Base-by-base conservation (phyloP, 768 basidiomycete genomes). In the Trametes villosa region DNA sequence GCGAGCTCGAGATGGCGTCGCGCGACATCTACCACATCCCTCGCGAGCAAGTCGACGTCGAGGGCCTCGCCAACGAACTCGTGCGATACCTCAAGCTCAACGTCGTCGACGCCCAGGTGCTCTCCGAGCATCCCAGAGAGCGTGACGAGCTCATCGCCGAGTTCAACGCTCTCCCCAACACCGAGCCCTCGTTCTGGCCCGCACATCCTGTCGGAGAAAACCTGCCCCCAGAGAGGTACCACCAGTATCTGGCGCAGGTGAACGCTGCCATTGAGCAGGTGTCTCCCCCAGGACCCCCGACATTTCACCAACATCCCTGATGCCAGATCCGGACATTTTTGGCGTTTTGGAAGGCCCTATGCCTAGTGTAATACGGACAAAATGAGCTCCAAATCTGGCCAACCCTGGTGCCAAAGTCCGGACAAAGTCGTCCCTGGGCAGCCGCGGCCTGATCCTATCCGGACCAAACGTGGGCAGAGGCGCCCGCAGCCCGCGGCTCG, bases 41-140 rank as follows among this genome's bases (percentile, higher is more conserved):
- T 15, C 53, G 53, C 42, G 44, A 27, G 4, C 42, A 55, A 55
- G 53, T 55, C 22, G 31, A 55, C 33, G 53, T 55, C 31, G 53
- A 55, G 42, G 42, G 30, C n/a, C n/a, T 55, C 13, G 42, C 53
- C 2, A 42, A 46, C 6, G 11, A 55, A 17, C 17, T 33, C 30
- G 42, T 36, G 13, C 17, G 4, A 3, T 55, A 55, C 44, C 31
- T 46, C 31, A n/a, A 29, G 20, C 7, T 55, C 11, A n/a, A 29
- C 24, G 53, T 31, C 20, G 42, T 45, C 29, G 53, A 55, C 33
- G 9, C 42, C 38, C 29, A 55, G 22, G 11, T 24, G 5, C 44
- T 55, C 9, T 33, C 30, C 42, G 17, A 46, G 22, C 41, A 55
- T 26, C 40, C 29, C 15, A 9, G 24, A 29, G 20, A 9, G 4